These are phyloP conservation scores for Colletotrichum sp. DNA, from an alignment of 2,329 filamentous ascomycete genomes.

Conservation along the genomic window DNA sequence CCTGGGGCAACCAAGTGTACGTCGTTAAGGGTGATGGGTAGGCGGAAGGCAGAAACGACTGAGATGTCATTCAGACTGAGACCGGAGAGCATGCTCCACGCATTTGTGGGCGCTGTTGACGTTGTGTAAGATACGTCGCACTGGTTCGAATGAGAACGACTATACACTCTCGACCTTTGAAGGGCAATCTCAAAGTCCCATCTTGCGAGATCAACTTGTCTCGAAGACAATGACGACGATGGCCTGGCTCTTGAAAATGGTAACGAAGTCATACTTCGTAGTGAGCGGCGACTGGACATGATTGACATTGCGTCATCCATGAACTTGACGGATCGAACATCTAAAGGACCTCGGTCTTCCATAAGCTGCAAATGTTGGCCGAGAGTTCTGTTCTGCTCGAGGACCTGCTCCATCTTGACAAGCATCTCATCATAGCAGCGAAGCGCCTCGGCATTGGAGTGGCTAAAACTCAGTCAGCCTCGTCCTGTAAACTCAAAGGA, in stretches of 20 bases:
- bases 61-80: not conserved
- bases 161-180: not conserved
- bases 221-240: not conserved
- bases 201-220: not conserved
- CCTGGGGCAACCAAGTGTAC: not conserved
- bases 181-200: not conserved
- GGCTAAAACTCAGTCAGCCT: not conserved
- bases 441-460: not conserved
- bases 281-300: not conserved
- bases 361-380: not conserved
- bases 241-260: not conserved
- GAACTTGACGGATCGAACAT: not conserved
- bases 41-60: not conserved
- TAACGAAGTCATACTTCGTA: not conserved
- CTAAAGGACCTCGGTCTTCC: not conserved
- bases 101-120: not conserved
- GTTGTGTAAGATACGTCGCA: not conserved
- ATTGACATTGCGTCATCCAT: not conserved
- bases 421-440: not conserved
- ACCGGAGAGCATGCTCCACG: not conserved
- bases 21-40: not conserved
- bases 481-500: not conserved
- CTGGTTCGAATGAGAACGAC: not conserved
- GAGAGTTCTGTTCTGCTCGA: not conserved
- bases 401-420: not conserved